Evolutionary conservation across 1,284 basidiomycete species (phyloP), one percentile per base, ranked within the genome.

Genomic region (Cutaneotrichosporon spelunceum): DNA sequence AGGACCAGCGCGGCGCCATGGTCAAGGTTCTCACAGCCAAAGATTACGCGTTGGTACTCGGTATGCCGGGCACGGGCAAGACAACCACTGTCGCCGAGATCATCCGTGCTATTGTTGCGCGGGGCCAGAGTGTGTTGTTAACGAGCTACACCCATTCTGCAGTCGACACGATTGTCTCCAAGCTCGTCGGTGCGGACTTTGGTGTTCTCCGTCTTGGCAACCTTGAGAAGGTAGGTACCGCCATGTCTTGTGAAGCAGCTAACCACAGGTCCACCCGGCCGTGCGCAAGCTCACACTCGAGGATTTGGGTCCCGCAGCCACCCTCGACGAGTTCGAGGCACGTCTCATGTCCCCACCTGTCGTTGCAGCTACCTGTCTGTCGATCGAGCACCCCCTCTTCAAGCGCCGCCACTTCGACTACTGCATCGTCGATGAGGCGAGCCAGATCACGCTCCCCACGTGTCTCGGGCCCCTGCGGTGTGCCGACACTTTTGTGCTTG

Each of bases 1-100:
- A 77, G 0, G 87, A 88, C 64, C 96, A 99, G 78, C 75, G 81
- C 50, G 76, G 76, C 2, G 94, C 93, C 0, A 84, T 97, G 73
- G 76, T 80, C 30, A 88, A 86, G 65, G 90, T 89, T 2, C 78
- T 98, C 19, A 81, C 82, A 2, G 91, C 95, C 0, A 81, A 86
- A 63, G 94, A 99, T 76, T 99, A 97, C 74, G 88, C 93, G 0
- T 80, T 98, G 50, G 85, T 99, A 33, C 83, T 98, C 6, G 96
- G 95, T 26, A 98, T 99, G 96, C 95, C 95, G 2, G 95, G 95
- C 0, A 98, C 96, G 2, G 95, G 95, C 10, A 99, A 99, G 80
- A 97, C 95, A 36, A 96, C 93, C 0, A 90, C 95, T 4, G 89
- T 98, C 59, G 91, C 91, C 0, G 88, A 91, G 45, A 84, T 97